Evolutionary conservation across 441 rosid genomes (phyloP).

Genomic region (Hypseocharis bilobata): DNA sequence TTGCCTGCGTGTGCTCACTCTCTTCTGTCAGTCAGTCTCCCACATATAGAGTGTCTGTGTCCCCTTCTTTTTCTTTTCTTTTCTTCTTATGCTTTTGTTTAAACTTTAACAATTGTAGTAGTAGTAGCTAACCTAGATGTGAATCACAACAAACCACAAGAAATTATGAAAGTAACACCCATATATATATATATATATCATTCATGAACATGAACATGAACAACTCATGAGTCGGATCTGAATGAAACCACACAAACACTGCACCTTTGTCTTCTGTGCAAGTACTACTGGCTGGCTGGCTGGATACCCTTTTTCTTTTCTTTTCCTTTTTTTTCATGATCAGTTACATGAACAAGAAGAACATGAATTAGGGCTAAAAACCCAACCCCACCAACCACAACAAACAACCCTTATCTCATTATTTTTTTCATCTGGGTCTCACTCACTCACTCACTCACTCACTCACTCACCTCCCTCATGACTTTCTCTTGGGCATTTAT

Average conservation of each 20-base stretch:
- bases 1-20: slow-evolving; percentile 96
- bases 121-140: not conserved
- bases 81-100: too few relatives aligned
- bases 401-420: not conserved
- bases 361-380: not conserved
- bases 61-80: not conserved
- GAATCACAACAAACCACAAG: not conserved
- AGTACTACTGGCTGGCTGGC: too few relatives aligned
- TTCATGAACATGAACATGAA: too few relatives aligned
- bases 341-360: too few relatives aligned
- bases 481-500: not conserved
- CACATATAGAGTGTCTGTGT: not conserved
- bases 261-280: too few relatives aligned
- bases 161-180: too few relatives aligned
- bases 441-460: too few relatives aligned
- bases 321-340: too few relatives aligned
- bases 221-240: not conserved
- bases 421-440: not conserved
- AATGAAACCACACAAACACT: not conserved
- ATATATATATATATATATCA: too few relatives aligned
- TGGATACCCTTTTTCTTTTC: too few relatives aligned
- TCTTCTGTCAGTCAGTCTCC: slow-evolving; percentile 70
- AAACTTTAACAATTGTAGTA: too few relatives aligned
- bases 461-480: too few relatives aligned
- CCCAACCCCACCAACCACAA: not conserved